Evolutionary conservation across 2,329 filamentous ascomycete genomes (phyloP), one percentile per base, ranked within the genome.

Genomic region (Penicillium sp.): DNA sequence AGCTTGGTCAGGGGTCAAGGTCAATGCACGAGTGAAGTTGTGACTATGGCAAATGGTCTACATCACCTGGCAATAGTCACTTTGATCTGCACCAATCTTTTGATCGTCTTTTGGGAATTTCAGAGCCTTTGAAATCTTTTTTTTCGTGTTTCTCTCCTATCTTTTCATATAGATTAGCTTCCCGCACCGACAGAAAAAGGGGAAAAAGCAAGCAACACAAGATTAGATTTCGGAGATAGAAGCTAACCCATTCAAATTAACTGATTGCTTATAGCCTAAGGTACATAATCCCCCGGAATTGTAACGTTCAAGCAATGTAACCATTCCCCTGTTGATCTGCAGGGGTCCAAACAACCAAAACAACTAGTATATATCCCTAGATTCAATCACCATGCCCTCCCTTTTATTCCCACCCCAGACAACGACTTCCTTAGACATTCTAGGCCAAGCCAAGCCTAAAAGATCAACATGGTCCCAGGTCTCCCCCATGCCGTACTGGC

Each of bases 261-360:
- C 9, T n/a, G 44, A 48, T 7, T 14, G 19, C 7, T 22, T 44
- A 14, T 8, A 26, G 9, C 1, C 10, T 24, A 14, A 44, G 21
- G 10, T 8, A 3, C 7, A 14, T 45, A 43, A 44, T 22, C 10
- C 16, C 16, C 16, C 13, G 43, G 27, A 11, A 33, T 21, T 55
- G 52, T 45, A 58, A 55, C 55, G 37, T 39, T 37, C 22, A 53
- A 47, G 21, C 24, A 53, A 60, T 60, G 58, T 60, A 58, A 60
- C 58, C 43, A 57, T 55, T 45, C 27, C 48, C 39, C 50, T 59
- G 53, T 26, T 35, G 55, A 60, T 60, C 58, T 27, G 39, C 52
- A 60, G 27, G 52, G 33, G 48, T 14, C 37, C 27, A 53, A n/a
- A 47, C 13, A 16, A 37, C 33, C 37, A 48, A 16, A 39, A 31